Conservation (phyloP, 495 filamentous ascomycete species). For the Ramalina peruviana region DNA sequence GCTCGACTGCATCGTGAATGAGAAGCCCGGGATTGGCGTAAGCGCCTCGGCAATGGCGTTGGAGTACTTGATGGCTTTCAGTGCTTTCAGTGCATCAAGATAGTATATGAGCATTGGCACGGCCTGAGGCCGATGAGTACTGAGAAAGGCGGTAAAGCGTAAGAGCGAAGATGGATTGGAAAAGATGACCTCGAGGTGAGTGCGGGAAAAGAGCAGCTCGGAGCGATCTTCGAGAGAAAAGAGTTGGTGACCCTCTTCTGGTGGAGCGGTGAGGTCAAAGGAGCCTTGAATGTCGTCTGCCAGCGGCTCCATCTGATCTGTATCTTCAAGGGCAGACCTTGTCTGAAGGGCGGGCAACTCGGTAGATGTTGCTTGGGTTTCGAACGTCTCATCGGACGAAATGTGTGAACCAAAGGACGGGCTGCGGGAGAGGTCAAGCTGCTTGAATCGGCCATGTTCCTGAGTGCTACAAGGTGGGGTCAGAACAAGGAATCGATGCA, state of each 20-base stretch:
- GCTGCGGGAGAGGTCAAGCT: slow-evolving; percentile 9
- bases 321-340: slow-evolving; percentile 11
- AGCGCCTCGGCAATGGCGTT: slow-evolving; percentile 48
- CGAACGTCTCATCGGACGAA: slow-evolving; percentile 13
- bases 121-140: slow-evolving; percentile 59
- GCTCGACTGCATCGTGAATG: slow-evolving; percentile 29
- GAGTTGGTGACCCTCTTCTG: slow-evolving; percentile 6
- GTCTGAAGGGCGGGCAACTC: slow-evolving; percentile 16
- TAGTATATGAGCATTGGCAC: slow-evolving; percentile 57
- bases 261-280: slow-evolving; percentile 16
- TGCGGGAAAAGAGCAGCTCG: slow-evolving; percentile 48
- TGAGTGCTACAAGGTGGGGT: not conserved
- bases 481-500: not conserved
- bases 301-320: slow-evolving; percentile 15
- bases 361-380: slow-evolving; percentile 11
- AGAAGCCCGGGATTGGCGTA: slow-evolving; percentile 30
- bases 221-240: slow-evolving; percentile 43
- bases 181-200: slow-evolving; percentile 45
- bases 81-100: slow-evolving; percentile 49
- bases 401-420: slow-evolving; percentile 8
- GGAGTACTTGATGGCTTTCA: slow-evolving; percentile 57
- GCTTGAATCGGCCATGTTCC: slow-evolving; percentile 1
- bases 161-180: slow-evolving; percentile 56
- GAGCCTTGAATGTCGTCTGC: slow-evolving; percentile 14
- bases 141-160: slow-evolving; percentile 50